Conservation (phyloP, 176 grass and related monocot genomes). For the Bothriochloa decipiens region DNA sequence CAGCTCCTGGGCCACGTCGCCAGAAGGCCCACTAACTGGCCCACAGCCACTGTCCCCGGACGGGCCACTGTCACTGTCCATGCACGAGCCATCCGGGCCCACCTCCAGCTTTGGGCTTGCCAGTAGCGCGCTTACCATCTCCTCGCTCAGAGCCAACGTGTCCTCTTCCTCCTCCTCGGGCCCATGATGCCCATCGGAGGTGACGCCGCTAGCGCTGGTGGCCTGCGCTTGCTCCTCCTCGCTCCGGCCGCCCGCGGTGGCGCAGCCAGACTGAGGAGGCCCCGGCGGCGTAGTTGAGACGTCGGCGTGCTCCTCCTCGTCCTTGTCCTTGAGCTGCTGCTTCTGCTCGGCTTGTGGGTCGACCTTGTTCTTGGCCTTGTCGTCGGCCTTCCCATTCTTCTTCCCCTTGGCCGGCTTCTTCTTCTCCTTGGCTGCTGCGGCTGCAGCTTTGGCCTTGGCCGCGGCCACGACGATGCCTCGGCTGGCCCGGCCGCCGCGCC, state of each 20-base stretch:
- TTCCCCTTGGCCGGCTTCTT: background rate
- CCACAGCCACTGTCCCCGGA: background rate
- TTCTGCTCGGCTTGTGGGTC: background rate
- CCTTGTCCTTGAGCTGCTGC: background rate
- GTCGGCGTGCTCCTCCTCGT: background rate
- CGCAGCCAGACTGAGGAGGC: background rate
- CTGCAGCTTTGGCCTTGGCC: background rate
- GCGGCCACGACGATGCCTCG: background rate
- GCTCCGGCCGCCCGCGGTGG: background rate
- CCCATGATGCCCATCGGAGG: constrained; percentile 41
- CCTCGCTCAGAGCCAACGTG: background rate
- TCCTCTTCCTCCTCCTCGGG: constrained; percentile 23
- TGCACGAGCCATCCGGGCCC: background rate
- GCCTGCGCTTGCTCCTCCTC: constrained; percentile 49
- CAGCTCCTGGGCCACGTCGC: background rate
- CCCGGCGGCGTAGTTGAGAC: background rate
- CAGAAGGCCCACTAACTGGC: background rate
- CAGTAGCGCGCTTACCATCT: constrained; percentile 39
- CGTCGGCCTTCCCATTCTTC: background rate
- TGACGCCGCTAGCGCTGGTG: constrained; percentile 36
- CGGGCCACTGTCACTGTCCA: background rate
- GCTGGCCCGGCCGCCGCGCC: constrained; percentile 41
- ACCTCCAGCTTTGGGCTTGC: background rate
- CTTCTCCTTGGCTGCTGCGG: background rate
- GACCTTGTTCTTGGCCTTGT: background rate